Evolutionary conservation across 2,329 filamentous ascomycete genomes (phyloP).

Genomic region (Clonostachys chloroleuca): DNA sequence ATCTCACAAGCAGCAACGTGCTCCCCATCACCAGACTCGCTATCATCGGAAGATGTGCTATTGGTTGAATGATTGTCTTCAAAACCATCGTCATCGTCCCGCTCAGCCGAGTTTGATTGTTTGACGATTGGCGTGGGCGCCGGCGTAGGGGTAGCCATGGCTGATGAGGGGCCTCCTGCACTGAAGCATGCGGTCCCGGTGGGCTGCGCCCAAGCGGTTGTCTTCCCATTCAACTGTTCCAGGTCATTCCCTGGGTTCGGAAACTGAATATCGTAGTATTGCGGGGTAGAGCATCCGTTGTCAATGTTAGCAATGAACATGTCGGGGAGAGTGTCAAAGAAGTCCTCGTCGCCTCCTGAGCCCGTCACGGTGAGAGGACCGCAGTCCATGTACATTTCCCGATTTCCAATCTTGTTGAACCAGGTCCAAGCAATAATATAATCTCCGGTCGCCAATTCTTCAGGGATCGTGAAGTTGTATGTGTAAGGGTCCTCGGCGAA

Average conservation of each 20-base stretch:
- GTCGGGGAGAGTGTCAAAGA: slow-evolving; percentile 60
- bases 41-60: no score
- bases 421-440: slow-evolving; percentile 89
- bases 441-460: slow-evolving; percentile 67
- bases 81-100: no score
- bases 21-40: no score
- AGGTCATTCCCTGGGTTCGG: slow-evolving; percentile 56
- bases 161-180: no score
- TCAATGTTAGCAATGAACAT: slow-evolving; percentile 67
- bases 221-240: slow-evolving; percentile 36
- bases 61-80: no score
- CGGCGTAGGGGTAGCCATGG: no score
- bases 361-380: slow-evolving; percentile 66
- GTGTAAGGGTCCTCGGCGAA: slow-evolving; percentile 39
- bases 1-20: no score
- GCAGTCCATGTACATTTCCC: slow-evolving; percentile 98
- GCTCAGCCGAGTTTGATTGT: no score
- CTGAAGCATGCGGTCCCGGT: slow-evolving; percentile 4
- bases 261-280: slow-evolving; percentile 50
- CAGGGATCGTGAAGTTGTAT: slow-evolving; percentile 70
- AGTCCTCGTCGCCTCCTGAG: slow-evolving; percentile 38
- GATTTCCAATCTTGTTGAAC: slow-evolving; percentile 90
- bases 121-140: no score
- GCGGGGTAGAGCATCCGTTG: slow-evolving; percentile 46
- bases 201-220: slow-evolving; percentile 22